Conservation (phyloP, 2,329 filamentous ascomycete species). For the Orbilia blumenaviensis region DNA sequence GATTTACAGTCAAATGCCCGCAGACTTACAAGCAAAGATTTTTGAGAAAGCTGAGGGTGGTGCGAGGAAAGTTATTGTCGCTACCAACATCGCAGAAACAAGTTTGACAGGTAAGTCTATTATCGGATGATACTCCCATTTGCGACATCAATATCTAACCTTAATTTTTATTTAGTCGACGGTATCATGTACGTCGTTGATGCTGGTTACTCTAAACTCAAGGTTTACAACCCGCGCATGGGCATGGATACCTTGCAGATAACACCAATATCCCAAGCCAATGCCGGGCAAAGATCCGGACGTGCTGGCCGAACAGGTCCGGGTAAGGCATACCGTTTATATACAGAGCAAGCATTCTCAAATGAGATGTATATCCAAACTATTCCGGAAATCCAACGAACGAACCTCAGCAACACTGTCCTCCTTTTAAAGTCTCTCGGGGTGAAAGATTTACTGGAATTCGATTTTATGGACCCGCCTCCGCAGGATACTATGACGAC, state of each 20-base stretch:
- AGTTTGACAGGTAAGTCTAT: constrained; percentile 73
- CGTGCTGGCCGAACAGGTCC: constrained; percentile 93
- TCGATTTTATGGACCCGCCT: constrained; percentile 98
- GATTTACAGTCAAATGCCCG: constrained; percentile 99
- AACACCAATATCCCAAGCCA: constrained; percentile 96
- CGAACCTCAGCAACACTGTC: constrained; percentile 94
- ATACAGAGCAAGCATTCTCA: constrained; percentile 91
- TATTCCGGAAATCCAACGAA: constrained; percentile 96
- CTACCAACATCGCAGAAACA: constrained; percentile 98
- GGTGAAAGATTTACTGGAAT: constrained; percentile 91
- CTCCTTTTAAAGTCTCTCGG: constrained; percentile 92
- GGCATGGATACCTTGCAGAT: constrained; percentile 99
- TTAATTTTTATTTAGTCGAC: constrained; percentile 70
- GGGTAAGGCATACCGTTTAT: constrained; percentile 92
- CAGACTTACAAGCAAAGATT: constrained; percentile 95
- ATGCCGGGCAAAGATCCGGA: constrained; percentile 90
- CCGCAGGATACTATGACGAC: constrained; percentile 98
- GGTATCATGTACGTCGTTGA: constrained; percentile 99
- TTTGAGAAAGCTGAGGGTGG: constrained; percentile 91
- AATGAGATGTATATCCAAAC: constrained; percentile 97
- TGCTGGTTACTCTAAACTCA: constrained; percentile 93
- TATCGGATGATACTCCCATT: neutral
- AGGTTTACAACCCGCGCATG: constrained; percentile 98
- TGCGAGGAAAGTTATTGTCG: constrained; percentile 95
- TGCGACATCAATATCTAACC: neutral